Conservation (phyloP, 2,329 filamentous ascomycete species). For the Aspergillus intermedius region DNA sequence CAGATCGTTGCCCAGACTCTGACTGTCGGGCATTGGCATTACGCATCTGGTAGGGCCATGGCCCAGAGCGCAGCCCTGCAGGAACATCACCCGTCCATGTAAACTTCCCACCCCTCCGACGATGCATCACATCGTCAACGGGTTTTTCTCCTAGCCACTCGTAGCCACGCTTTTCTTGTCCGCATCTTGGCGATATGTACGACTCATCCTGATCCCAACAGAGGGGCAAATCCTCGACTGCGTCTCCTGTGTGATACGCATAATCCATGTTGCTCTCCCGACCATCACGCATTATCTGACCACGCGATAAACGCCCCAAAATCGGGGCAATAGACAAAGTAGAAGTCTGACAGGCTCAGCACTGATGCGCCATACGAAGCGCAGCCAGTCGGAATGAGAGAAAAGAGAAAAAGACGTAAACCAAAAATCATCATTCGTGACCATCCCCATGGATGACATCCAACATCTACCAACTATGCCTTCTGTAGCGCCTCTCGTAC, state of each 20-base stretch:
- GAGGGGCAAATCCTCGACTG: not conserved
- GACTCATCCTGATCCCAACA: not conserved
- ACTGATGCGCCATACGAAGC: not conserved
- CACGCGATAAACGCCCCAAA: not conserved
- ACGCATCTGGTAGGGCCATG: not conserved
- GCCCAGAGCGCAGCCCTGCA: not conserved
- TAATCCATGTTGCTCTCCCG: not conserved
- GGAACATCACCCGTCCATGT: not conserved
- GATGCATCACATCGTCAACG: not conserved
- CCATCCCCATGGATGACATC: not conserved
- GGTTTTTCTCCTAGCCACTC: not conserved
- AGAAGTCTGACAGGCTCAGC: not conserved
- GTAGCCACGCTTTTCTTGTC: not conserved
- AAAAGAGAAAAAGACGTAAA: not conserved
- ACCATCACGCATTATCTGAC: not conserved
- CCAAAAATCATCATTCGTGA: not conserved
- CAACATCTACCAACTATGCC: conserved; percentile 2
- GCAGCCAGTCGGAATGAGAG: not conserved
- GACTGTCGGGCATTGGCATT: not conserved
- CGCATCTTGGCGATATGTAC: not conserved
- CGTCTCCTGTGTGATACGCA: not conserved
- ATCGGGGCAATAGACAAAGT: not conserved
- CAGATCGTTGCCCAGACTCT: not conserved
- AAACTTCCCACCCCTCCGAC: not conserved
- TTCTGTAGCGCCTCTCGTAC: conserved; percentile 14